phyloP scores from a whole-genome alignment of 1,284 basidiomycete species.

The Pseudozyma pruni region DNA sequence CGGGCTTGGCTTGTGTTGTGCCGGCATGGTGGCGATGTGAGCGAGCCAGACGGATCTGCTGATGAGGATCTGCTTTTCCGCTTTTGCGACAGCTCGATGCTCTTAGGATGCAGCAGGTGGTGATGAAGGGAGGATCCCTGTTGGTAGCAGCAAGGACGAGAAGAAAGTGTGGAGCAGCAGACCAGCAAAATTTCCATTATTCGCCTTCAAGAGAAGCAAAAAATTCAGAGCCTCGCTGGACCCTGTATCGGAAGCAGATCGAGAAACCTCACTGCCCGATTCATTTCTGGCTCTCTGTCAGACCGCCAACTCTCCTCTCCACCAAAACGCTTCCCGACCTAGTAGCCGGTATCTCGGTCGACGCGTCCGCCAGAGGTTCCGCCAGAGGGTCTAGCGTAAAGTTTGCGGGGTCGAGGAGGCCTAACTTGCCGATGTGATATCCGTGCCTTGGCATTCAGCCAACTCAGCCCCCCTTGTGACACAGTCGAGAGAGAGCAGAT shows the following conservation, averaged over 20 bases:
- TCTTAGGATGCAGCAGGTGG: too few species aligned
- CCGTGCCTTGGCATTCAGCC: conserved; percentile 11
- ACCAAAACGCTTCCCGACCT: conserved; percentile 24
- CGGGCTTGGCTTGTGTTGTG: conserved; percentile 12
- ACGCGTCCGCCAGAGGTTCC: conserved; percentile 40
- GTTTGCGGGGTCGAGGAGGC: conserved; percentile 1
- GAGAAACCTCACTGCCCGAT: conserved; percentile 1
- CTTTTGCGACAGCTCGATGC: too few species aligned
- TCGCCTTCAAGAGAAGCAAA: conserved; percentile 2
- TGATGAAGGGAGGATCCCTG: too few species aligned
- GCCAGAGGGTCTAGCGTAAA: conserved; percentile 39
- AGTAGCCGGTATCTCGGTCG: conserved; percentile 38
- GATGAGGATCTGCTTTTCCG: too few species aligned
- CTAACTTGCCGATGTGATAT: conserved; percentile 32
- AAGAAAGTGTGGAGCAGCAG: too few species aligned
- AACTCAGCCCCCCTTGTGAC: background rate
- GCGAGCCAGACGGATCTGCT: too few species aligned
- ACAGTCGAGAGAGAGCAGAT: background rate
- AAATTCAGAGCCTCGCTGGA: conserved; percentile 9
- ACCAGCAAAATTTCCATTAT: conserved; percentile 2
- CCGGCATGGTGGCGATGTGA: conserved; percentile 18
- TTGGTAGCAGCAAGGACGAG: background rate
- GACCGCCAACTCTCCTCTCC: too few species aligned
- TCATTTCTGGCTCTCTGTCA: background rate
- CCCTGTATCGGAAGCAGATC: conserved; percentile 11